Base-by-base conservation (phyloP, 108 stramenopile genomes). In the Cyclotella cryptica region DNA sequence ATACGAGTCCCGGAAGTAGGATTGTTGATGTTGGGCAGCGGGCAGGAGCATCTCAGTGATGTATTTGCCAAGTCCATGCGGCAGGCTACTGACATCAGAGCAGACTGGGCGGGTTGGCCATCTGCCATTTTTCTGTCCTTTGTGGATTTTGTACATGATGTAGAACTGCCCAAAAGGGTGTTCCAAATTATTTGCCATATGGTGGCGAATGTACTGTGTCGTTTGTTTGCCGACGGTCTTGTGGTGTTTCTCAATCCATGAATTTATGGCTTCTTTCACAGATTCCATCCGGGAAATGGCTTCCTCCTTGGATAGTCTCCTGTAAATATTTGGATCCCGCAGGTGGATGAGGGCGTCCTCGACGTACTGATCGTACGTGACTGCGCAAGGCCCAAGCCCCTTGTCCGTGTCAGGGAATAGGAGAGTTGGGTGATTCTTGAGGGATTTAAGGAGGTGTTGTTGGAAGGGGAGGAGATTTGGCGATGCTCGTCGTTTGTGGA, bases 1-100 rank as follows among this genome's bases (percentile, higher is more conserved):
- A 40, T 41, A 64, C 9, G 62, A 64, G 58, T 64, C 62, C 35
- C 43, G 29, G 49, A 74, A 64, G 41, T 51, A 74, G 10, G 62
- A 42, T 17, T 21, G 27, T 21, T 64, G 61, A 4, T 19, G 9
- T 27, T 74, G 27, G 11, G 49, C 47, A 27, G 64, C 40, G 0
- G 62, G 72, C 17, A 28, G 58, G 11, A 61, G 26, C 46, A 45
- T 45, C 12, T 11, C 14, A 26, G 44, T 28, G 45, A 72, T 40
- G 43, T 44, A 61, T 28, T 72, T 61, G 0, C 59, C 71, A n/a
- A 72, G 41, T 5, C 54, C 44, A 45, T 61, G 15, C 18, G 11
- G 22, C 5, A 72, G 15, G 46, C 59, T 61, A 28, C 45, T 54
- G 14, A 30, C 39, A 24, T 59, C 59, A n/a, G 61, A 74, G 21